These are phyloP conservation scores for Fusarium nematophilum DNA, from an alignment of 2,329 filamentous ascomycete species.

Conservation along the genomic window DNA sequence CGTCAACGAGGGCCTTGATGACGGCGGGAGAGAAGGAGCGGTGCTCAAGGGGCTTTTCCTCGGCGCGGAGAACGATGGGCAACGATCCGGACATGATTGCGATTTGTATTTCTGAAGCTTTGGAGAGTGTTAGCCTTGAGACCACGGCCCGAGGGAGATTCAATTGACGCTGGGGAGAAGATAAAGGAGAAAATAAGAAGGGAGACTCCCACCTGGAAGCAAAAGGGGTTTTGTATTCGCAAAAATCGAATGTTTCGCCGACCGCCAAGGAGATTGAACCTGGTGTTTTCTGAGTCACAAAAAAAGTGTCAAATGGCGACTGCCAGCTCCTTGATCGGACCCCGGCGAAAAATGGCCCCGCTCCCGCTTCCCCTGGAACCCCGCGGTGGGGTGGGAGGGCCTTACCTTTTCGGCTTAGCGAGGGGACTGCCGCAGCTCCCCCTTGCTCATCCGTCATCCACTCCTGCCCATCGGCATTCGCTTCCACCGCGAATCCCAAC, in stretches of 20 bases:
- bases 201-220: not conserved
- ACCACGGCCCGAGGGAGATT: not conserved
- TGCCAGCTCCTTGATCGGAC: slow-evolving; percentile 29
- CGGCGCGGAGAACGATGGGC: slow-evolving; percentile 65
- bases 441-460: too few relatives aligned
- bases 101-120: slow-evolving; percentile 4
- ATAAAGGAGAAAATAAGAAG: not conserved
- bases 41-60: slow-evolving; percentile 65
- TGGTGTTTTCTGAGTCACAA: slow-evolving; percentile 37
- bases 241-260: not conserved
- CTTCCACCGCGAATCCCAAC: too few relatives aligned
- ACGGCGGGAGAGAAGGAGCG: slow-evolving; percentile 55
- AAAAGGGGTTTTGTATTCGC: slow-evolving; percentile 1
- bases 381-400: slow-evolving; percentile 1
- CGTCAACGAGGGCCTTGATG: slow-evolving; percentile 68
- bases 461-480: too few relatives aligned
- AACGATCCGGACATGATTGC: slow-evolving; percentile 45
- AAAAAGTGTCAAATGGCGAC: slow-evolving; percentile 22
- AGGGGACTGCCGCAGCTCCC: too few relatives aligned
- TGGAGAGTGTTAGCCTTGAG: slow-evolving; percentile 12
- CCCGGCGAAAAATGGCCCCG: slow-evolving; percentile 38
- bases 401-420: too few relatives aligned
- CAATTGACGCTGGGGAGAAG: slow-evolving; percentile 9
- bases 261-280: slow-evolving; percentile 10
- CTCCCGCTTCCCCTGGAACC: slow-evolving; percentile 26